Percentiles rank a stretch among this genome's conserved stretches.
These are phyloP conservation scores for Microthyrium microscopicum DNA, from an alignment of 2,329 filamentous ascomycete species.

Conservation along the genomic window DNA sequence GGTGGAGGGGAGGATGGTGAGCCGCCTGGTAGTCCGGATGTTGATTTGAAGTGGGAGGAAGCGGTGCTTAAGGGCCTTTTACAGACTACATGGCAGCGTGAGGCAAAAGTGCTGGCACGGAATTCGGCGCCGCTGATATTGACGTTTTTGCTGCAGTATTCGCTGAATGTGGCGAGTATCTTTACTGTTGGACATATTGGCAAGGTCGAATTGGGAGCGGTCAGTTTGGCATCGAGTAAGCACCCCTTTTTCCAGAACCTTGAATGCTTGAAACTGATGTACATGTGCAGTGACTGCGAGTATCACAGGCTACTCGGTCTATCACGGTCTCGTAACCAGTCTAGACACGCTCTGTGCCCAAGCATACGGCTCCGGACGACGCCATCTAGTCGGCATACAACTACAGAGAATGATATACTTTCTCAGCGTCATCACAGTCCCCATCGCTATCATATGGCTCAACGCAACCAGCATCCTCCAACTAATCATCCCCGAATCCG, in stretches of 20 bases:
- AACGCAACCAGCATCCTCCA: conserved; percentile 47
- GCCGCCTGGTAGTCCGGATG: conserved; percentile 24
- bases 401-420: conserved; percentile 70
- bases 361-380: conserved; percentile 82
- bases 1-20: conserved; percentile 4
- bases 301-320: conserved; percentile 31
- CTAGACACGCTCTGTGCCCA: conserved; percentile 88
- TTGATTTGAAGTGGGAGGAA: conserved; percentile 68
- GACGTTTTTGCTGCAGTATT: conserved; percentile 33
- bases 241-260: conserved; percentile 1
- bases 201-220: conserved; percentile 30
- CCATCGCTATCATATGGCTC: conserved; percentile 56
- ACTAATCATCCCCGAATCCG: conserved; percentile 47
- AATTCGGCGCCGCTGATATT: conserved; percentile 27
- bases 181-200: conserved; percentile 34
- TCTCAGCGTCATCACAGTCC: conserved; percentile 53
- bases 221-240: conserved; percentile 26
- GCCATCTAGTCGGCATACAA: conserved; percentile 72
- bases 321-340: conserved; percentile 60
- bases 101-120: conserved; percentile 60
- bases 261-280: background rate
- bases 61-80: conserved; percentile 69
- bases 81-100: conserved; percentile 79
- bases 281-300: conserved; percentile 25
- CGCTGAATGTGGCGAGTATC: conserved; percentile 28